A percentile compares a stretch with the other conserved stretches of the same genome.
Evolutionary conservation across 805 yeast species (phyloP).

Genomic region (Lachancea dasiensis): DNA sequence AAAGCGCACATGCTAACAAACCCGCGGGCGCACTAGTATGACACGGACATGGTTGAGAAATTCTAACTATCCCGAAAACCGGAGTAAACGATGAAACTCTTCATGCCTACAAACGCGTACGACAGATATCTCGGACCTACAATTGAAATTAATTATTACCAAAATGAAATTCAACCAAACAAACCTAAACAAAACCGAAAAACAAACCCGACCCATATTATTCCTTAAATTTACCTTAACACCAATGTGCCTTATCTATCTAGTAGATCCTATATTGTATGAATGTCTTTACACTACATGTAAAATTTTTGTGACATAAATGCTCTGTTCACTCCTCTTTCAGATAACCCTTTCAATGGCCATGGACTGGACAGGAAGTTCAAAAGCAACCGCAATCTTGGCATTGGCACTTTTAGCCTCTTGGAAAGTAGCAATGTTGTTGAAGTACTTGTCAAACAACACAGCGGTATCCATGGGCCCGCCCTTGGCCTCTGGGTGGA

Average conservation of each 20-base stretch:
- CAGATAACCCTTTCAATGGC: conserved; percentile 32
- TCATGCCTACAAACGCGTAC: too few relatives aligned
- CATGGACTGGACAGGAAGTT: conserved; percentile 20
- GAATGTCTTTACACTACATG: background rate
- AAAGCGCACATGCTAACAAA: too few relatives aligned
- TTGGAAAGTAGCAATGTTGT: conserved; percentile 54
- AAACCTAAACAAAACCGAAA: background rate
- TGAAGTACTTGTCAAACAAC: conserved; percentile 85
- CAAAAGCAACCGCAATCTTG: conserved; percentile 12
- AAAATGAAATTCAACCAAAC: background rate
- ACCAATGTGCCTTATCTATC: background rate
- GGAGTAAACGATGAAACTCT: too few relatives aligned
- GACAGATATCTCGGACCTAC: too few relatives aligned
- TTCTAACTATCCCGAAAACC: too few relatives aligned
- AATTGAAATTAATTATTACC: background rate
- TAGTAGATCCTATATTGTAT: background rate
- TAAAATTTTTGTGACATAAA: too few relatives aligned
- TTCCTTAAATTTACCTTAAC: conserved; percentile 1
- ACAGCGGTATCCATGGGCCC: conserved; percentile 94
- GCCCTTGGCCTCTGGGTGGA: conserved; percentile 99
- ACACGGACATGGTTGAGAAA: too few relatives aligned
- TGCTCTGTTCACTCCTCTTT: background rate
- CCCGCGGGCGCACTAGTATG: too few relatives aligned
- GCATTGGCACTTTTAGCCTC: conserved; percentile 29
- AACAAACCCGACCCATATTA: background rate